These are phyloP conservation scores for Agrocybe chaxingu DNA, from an alignment of 768 basidiomycete genomes.

Conservation along the genomic window DNA sequence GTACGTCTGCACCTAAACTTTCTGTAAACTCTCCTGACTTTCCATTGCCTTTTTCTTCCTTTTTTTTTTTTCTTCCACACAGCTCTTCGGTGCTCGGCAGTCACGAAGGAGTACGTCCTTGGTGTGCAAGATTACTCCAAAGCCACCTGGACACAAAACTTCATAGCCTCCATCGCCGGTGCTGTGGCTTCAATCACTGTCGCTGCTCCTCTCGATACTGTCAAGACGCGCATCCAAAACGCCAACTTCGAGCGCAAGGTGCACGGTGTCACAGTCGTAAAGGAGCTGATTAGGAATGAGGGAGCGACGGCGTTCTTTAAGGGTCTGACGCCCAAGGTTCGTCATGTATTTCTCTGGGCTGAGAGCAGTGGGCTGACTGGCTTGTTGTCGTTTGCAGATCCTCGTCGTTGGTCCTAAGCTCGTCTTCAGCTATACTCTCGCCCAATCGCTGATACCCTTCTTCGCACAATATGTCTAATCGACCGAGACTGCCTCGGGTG, in stretches of 20 bases:
- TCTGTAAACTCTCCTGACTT: neutral
- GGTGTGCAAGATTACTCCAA: slow-evolving; percentile 86
- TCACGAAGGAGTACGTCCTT: slow-evolving; percentile 91
- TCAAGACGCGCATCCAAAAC: slow-evolving; percentile 98
- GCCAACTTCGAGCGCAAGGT: slow-evolving; percentile 93
- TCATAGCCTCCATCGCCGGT: slow-evolving; percentile 90
- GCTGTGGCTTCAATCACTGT: slow-evolving; percentile 95
- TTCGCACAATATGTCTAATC: slow-evolving; percentile 80
- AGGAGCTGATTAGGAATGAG: slow-evolving; percentile 85
- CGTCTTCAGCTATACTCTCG: slow-evolving; percentile 96
- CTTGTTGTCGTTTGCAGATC: slow-evolving; percentile 47
- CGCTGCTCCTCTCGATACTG: slow-evolving; percentile 91
- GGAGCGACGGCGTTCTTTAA: slow-evolving; percentile 88
- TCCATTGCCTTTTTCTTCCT: neutral
- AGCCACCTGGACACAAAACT: slow-evolving; percentile 98
- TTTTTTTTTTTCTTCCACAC: slow-evolving; percentile 1
- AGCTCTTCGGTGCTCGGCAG: slow-evolving; percentile 97
- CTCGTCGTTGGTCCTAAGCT: slow-evolving; percentile 97
- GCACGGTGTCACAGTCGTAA: slow-evolving; percentile 74
- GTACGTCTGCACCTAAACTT: slow-evolving; percentile 42
- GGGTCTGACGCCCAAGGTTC: slow-evolving; percentile 93
- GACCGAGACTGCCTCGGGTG: too few relatives aligned
- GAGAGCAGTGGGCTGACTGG: neutral
- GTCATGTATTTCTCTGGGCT: slow-evolving; percentile 19
- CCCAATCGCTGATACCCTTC: slow-evolving; percentile 91